A percentile compares a stretch with the other conserved stretches of the same genome.
Evolutionary conservation across 805 yeast species (phyloP).

Genomic region (Saccharomycopsis sp.): DNA sequence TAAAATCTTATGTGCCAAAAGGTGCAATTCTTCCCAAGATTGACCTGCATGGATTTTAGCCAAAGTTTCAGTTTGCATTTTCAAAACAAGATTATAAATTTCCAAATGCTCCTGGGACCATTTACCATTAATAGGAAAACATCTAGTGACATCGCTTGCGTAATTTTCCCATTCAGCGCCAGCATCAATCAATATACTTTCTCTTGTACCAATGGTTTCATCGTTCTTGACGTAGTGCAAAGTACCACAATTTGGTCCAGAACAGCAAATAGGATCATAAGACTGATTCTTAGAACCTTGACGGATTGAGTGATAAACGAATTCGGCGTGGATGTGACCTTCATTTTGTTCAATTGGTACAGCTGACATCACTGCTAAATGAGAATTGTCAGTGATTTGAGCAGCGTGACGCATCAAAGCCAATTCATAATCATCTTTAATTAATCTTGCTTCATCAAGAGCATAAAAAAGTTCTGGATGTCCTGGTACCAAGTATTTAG

Average conservation of each 20-base stretch:
- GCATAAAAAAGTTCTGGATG: constrained; percentile 57
- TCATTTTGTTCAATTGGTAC: constrained; percentile 81
- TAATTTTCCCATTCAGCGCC: constrained; percentile 97
- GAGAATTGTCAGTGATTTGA: constrained; percentile 79
- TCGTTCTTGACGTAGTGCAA: constrained; percentile 86
- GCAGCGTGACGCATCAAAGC: constrained; percentile 74
- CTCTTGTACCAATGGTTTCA: constrained; percentile 47
- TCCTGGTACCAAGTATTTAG: constrained; percentile 35
- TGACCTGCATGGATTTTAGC: constrained; percentile 73
- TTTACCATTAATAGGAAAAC: constrained; percentile 86
- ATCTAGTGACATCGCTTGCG: constrained; percentile 90
- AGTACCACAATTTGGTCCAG: constrained; percentile 88
- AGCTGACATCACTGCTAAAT: constrained; percentile 88
- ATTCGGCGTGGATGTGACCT: constrained; percentile 92
- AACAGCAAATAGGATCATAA: constrained; percentile 93
- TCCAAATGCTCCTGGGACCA: constrained; percentile 85
- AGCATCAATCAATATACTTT: constrained; percentile 80
- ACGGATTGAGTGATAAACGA: constrained; percentile 84
- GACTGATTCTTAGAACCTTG: constrained; percentile 88
- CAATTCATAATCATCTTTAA: constrained; percentile 80
- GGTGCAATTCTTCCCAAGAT: constrained; percentile 78
- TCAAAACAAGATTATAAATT: constrained; percentile 69
- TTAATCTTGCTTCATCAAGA: constrained; percentile 77
- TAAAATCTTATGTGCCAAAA: constrained; percentile 70
- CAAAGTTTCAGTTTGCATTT: constrained; percentile 77